These are phyloP conservation scores for Pharnaceum exiguum DNA, from an alignment of 148 eudicot genomes.

Conservation along the genomic window DNA sequence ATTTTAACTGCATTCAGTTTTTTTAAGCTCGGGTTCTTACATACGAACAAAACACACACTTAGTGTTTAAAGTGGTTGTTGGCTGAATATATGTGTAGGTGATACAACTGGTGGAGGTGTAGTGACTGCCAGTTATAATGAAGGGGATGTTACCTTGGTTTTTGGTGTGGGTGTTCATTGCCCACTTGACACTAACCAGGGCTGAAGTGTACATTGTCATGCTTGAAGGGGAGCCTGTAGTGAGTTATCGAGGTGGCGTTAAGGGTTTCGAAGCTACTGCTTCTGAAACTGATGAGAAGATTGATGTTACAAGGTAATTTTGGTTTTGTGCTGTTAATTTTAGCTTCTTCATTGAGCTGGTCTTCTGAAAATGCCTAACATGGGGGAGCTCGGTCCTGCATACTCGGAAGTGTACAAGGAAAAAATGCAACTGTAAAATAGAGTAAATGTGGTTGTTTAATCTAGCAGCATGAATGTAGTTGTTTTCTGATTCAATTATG, in stretches of 20 bases:
- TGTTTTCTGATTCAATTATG: not conserved
- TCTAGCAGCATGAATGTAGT: not conserved
- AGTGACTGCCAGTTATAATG: slow-evolving; percentile 34
- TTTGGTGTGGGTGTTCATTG: slow-evolving; percentile 35
- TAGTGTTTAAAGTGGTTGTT: slow-evolving; percentile 10
- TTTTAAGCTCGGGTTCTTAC: too few species aligned
- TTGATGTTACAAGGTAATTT: slow-evolving; percentile 74
- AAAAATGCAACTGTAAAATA: not conserved
- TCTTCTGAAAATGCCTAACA: not conserved
- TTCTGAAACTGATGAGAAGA: slow-evolving; percentile 80
- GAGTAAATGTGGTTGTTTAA: not conserved
- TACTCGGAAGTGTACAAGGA: not conserved
- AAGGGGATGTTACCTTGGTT: slow-evolving; percentile 31
- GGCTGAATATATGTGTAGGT: slow-evolving; percentile 18
- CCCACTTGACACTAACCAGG: slow-evolving; percentile 32
- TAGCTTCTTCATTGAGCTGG: too few species aligned
- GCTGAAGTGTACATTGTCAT: slow-evolving; percentile 75
- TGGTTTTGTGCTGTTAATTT: too few species aligned
- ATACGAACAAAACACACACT: too few species aligned
- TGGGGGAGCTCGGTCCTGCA: not conserved
- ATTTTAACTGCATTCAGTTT: too few species aligned
- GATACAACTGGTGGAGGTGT: slow-evolving; percentile 20
- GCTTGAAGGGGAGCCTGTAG: slow-evolving; percentile 82
- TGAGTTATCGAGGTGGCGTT: slow-evolving; percentile 81
- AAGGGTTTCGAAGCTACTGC: slow-evolving; percentile 83